phyloP scores from a whole-genome alignment of 2,329 filamentous ascomycete species.

The Colletotrichum somersetense region DNA sequence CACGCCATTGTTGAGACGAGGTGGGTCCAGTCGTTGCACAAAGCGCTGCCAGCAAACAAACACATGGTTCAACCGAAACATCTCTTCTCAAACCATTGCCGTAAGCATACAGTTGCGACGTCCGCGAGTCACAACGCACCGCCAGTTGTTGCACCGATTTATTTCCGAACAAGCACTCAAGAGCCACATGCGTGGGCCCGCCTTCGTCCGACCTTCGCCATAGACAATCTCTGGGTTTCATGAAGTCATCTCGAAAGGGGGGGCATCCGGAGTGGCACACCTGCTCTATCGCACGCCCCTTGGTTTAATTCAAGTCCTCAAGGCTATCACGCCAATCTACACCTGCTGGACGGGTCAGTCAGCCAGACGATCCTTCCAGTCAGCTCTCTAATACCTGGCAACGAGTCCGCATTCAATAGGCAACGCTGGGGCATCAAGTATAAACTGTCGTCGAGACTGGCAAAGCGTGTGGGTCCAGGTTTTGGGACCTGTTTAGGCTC shows the following conservation, averaged over 20 bases:
- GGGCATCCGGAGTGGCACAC: not conserved
- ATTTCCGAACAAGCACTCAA: conserved; percentile 11
- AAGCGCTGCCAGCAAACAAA: conserved; percentile 27
- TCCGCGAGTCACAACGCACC: conserved; percentile 2
- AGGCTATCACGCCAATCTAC: too few relatives aligned
- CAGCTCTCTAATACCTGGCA: not conserved
- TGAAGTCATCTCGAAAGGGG: not conserved
- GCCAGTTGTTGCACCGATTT: conserved; percentile 18
- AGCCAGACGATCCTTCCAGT: not conserved
- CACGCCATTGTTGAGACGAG: conserved; percentile 33
- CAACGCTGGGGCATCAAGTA: not conserved
- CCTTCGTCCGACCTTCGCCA: not conserved
- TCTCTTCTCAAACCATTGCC: conserved; percentile 1
- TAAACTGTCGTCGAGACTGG: not conserved
- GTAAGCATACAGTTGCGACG: conserved; percentile 10
- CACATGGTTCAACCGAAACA: conserved; percentile 27
- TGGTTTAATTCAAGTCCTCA: not conserved
- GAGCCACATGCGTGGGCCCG: conserved; percentile 8
- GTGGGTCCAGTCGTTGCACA: conserved; percentile 20
- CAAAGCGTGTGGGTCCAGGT: not conserved
- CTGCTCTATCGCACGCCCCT: not conserved
- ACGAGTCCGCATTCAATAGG: not conserved
- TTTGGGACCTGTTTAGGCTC: not conserved
- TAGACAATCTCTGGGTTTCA: not conserved
- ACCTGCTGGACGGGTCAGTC: not conserved